Conservation (phyloP, 2,329 filamentous ascomycete species). For the Monosporascus sp. region DNA sequence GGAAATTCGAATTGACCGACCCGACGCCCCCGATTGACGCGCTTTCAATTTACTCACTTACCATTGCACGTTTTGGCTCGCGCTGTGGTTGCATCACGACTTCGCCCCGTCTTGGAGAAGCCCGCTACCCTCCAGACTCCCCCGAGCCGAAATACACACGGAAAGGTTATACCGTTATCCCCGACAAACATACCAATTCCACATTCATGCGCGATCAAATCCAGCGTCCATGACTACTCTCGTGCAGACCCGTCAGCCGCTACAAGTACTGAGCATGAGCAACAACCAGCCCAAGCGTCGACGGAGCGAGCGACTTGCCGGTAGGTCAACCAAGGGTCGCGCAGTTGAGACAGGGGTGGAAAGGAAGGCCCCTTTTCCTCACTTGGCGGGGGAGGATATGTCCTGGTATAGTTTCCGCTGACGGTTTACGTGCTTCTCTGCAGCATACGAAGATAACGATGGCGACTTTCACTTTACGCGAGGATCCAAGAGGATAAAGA, state of each 20-base stretch:
- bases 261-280: constrained; percentile 65
- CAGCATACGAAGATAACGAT: constrained; percentile 65
- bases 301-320: constrained; percentile 59
- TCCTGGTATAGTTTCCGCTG: background rate
- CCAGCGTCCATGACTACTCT: constrained; percentile 66
- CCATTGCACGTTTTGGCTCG: background rate
- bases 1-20: background rate
- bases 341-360: background rate
- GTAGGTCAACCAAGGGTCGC: constrained; percentile 36
- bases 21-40: background rate
- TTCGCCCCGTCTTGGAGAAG: background rate
- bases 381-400: background rate
- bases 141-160: background rate
- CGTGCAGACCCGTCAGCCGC: constrained; percentile 57
- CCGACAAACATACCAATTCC: constrained; percentile 2
- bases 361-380: background rate
- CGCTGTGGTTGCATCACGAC: background rate
- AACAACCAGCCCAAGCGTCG: constrained; percentile 56
- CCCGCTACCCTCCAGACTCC: no score
- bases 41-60: background rate
- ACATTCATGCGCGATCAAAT: constrained; percentile 20
- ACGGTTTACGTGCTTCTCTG: background rate
- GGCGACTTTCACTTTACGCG: constrained; percentile 74
- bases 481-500: constrained; percentile 60
- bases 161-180: background rate